phyloP scores from a whole-genome alignment of 1,139 yeast species.

The Saccharomyces hybrid region DNA sequence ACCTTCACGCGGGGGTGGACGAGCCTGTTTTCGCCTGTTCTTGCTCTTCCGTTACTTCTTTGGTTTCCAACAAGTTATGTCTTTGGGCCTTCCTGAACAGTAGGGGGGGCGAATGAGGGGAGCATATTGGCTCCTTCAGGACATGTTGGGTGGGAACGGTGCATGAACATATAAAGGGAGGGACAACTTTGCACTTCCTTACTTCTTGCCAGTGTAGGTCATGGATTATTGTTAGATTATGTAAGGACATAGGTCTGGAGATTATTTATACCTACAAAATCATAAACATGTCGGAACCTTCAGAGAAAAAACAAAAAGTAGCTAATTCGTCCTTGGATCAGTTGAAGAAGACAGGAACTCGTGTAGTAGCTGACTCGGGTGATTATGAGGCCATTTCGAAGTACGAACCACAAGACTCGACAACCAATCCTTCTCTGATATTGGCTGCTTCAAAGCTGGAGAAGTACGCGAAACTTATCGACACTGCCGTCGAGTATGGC shows the following conservation, averaged over 20 bases:
- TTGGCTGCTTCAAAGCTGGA: conserved; percentile 91
- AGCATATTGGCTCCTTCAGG: not conserved
- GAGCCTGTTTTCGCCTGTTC: not conserved
- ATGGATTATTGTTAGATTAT: not conserved
- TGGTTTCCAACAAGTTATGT: not conserved
- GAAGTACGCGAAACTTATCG: conserved; percentile 80
- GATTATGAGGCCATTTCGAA: conserved; percentile 96
- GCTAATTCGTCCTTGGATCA: conserved; percentile 61
- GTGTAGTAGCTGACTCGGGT: conserved; percentile 96
- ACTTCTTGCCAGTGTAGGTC: not conserved
- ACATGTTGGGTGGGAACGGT: not conserved
- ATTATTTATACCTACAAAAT: not conserved
- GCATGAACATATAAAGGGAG: not conserved
- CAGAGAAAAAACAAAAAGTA: conserved; percentile 36
- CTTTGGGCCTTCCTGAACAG: not conserved
- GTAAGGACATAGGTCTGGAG: no score
- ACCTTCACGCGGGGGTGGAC: not conserved
- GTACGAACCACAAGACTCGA: conserved; percentile 97
- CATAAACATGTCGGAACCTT: conserved; percentile 19
- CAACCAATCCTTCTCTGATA: conserved; percentile 96
- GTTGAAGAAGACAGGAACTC: conserved; percentile 90
- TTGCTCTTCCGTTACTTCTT: not conserved
- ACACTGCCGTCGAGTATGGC: conserved; percentile 82
- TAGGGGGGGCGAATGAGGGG: not conserved
- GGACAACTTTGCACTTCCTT: not conserved